Evolutionary conservation across 495 filamentous ascomycete species (phyloP).

Genomic region (Glutinoglossum americanum): DNA sequence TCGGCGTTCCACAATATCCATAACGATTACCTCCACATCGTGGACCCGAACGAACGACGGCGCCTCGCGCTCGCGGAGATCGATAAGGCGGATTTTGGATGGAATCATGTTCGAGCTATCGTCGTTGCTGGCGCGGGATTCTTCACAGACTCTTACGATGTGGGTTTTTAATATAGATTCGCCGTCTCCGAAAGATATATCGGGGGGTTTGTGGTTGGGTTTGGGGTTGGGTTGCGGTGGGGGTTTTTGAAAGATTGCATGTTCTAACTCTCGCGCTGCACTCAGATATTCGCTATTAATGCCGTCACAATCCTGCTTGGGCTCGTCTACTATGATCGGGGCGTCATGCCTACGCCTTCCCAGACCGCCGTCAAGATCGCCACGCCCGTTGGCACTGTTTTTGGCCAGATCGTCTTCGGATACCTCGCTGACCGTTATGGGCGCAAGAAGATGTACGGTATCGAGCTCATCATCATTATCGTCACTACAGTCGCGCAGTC

Average conservation of each 20-base stretch:
- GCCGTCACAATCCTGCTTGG: constrained; percentile 37
- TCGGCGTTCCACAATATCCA: constrained; percentile 47
- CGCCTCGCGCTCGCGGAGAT: constrained; percentile 57
- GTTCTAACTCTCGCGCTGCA: not conserved
- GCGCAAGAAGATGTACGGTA: constrained; percentile 68
- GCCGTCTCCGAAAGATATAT: not conserved
- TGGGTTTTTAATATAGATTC: not conserved
- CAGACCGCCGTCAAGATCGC: constrained; percentile 77
- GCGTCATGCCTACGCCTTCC: constrained; percentile 31
- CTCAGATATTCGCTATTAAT: constrained; percentile 53
- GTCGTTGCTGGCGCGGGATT: constrained; percentile 65
- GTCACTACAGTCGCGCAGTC: constrained; percentile 60
- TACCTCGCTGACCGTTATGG: constrained; percentile 59
- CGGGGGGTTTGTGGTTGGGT: not conserved
- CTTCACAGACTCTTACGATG: constrained; percentile 59
- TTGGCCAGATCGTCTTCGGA: constrained; percentile 70
- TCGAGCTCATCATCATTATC: constrained; percentile 78
- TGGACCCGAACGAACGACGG: constrained; percentile 52
- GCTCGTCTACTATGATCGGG: constrained; percentile 36
- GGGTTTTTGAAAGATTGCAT: not conserved
- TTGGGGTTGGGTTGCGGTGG: not conserved
- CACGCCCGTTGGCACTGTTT: constrained; percentile 63
- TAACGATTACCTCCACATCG: constrained; percentile 36
- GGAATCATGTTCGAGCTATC: constrained; percentile 55
- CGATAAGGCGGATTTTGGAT: constrained; percentile 59